Conservation (phyloP, 148 eudicot species). For the Arctostaphylos glauca region DNA sequence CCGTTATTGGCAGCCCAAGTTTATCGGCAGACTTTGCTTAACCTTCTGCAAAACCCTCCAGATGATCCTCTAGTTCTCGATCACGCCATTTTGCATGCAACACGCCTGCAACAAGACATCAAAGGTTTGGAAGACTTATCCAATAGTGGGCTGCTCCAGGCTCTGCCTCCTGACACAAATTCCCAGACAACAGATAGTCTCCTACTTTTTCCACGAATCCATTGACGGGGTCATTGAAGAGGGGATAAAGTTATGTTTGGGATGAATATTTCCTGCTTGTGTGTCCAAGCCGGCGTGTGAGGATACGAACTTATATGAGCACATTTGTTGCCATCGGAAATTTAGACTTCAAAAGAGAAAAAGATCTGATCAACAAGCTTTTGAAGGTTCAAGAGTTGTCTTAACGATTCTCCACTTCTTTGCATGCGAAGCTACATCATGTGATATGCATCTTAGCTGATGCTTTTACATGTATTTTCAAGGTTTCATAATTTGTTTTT, state of each 20-base stretch:
- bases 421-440: conserved; percentile 2
- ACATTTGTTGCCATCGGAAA: not conserved
- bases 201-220: conserved; percentile 16
- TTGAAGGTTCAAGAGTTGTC: not conserved
- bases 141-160: conserved; percentile 25
- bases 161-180: conserved; percentile 27
- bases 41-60: conserved; percentile 28
- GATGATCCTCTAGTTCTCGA: conserved; percentile 39
- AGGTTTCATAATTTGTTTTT: not conserved
- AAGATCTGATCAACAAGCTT: not conserved
- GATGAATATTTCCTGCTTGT: not conserved
- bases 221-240: not conserved
- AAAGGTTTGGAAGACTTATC: conserved; percentile 29
- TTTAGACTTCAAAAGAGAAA: not conserved
- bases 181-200: conserved; percentile 16
- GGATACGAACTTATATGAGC: not conserved
- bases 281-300: not conserved
- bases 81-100: conserved; percentile 29
- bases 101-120: conserved; percentile 27
- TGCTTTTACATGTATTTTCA: not conserved
- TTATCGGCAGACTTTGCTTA: conserved; percentile 30
- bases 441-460: not conserved
- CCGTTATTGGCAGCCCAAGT: conserved; percentile 32
- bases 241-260: not conserved
- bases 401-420: not conserved